phyloP scores from a whole-genome alignment of 306 rosid genomes.

The Rosa persica region DNA sequence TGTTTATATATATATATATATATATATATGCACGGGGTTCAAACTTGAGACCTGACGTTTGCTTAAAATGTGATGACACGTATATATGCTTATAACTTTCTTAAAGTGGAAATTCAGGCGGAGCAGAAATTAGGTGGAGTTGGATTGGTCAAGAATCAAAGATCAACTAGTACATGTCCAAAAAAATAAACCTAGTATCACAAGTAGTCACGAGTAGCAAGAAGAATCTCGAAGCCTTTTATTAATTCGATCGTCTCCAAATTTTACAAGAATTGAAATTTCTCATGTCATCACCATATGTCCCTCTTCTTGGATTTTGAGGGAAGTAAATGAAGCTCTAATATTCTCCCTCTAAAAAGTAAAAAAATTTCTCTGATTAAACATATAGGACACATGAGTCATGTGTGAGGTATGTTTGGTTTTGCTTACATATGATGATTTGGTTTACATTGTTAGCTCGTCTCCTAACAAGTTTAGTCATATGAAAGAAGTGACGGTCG shows the following conservation, averaged over 20 bases:
- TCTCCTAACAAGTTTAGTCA: too few relatives aligned
- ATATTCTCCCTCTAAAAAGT: too few relatives aligned
- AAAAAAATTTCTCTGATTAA: too few relatives aligned
- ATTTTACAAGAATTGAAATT: neutral
- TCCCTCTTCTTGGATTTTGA: neutral
- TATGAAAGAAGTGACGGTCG: too few relatives aligned
- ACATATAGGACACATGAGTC: too few relatives aligned
- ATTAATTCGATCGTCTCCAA: neutral
- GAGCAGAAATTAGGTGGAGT: neutral
- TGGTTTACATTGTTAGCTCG: neutral
- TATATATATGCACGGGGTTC: neutral
- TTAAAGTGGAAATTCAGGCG: neutral
- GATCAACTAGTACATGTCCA: neutral
- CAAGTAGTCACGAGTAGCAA: neutral
- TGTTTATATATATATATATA: too few relatives aligned
- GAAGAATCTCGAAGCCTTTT: neutral
- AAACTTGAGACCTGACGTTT: neutral
- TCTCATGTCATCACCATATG: neutral
- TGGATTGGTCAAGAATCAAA: neutral
- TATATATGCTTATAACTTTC: neutral
- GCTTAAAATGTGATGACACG: neutral
- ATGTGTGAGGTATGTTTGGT: neutral
- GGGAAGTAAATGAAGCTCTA: neutral
- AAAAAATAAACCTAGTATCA: too few relatives aligned
- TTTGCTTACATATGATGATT: neutral